Conservation (phyloP, 179 eudicot species). For the Patellifolia procumbens region DNA sequence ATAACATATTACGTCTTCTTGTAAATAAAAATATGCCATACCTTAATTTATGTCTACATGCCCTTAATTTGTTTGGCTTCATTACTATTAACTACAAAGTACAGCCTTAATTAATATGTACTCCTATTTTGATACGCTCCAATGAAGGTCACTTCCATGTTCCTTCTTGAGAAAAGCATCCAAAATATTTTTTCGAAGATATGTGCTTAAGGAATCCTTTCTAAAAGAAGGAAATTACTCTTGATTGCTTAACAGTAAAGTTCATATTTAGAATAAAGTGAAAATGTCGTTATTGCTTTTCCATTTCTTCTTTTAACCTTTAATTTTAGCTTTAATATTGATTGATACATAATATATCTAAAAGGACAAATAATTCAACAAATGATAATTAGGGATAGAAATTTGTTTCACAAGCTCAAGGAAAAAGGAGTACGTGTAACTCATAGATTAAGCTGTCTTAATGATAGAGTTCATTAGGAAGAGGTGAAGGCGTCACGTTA, state of each 20-base stretch:
- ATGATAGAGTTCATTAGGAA: neutral
- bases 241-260: slow-evolving; percentile 31
- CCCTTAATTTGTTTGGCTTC: too few relatives aligned
- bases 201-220: slow-evolving; percentile 12
- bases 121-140: neutral
- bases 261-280: slow-evolving; percentile 24
- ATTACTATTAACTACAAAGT: neutral
- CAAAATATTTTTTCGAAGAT: slow-evolving; percentile 13
- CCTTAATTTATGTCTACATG: too few relatives aligned
- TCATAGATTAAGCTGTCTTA: neutral
- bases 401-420: slow-evolving; percentile 36
- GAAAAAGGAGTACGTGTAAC: slow-evolving; percentile 15
- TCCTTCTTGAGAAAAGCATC: slow-evolving; percentile 14
- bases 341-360: slow-evolving; percentile 2
- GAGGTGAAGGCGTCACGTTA: slow-evolving; percentile 10
- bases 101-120: neutral
- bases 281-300: slow-evolving; percentile 21
- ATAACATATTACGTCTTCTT: too few relatives aligned
- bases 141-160: slow-evolving; percentile 5
- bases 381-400: slow-evolving; percentile 7
- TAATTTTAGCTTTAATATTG: neutral
- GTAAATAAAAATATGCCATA: too few relatives aligned
- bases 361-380: slow-evolving; percentile 17
- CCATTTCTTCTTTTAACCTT: neutral
- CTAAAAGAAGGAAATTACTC: slow-evolving; percentile 26